Conservation (phyloP, 495 filamentous ascomycete species). For the Xylaria telfairii region DNA sequence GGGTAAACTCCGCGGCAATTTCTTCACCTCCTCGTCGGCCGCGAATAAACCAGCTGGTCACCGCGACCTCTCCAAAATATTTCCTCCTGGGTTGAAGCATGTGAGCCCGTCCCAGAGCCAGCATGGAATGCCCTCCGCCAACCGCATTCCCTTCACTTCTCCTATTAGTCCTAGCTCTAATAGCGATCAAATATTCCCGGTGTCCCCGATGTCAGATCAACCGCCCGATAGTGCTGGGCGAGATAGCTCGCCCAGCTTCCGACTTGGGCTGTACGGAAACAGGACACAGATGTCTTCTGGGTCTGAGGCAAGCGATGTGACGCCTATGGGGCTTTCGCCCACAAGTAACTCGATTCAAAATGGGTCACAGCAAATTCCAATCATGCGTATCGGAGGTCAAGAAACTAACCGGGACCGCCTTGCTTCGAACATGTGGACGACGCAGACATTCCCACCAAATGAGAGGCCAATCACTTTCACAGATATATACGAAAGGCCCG, state of each 20-base stretch:
- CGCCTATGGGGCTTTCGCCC: slow-evolving; percentile 9
- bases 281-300: neutral
- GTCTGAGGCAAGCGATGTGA: neutral
- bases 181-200: slow-evolving; percentile 1
- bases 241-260: slow-evolving; percentile 2
- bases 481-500: neutral
- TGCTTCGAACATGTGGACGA: neutral
- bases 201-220: slow-evolving; percentile 3
- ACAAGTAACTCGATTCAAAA: slow-evolving; percentile 27
- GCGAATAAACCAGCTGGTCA: neutral
- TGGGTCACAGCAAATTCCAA: slow-evolving; percentile 22
- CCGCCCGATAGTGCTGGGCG: neutral
- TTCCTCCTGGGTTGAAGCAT: slow-evolving; percentile 10
- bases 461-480: neutral
- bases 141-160: slow-evolving; percentile 10
- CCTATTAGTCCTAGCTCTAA: neutral
- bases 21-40: neutral
- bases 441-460: neutral
- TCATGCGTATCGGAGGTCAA: slow-evolving; percentile 26
- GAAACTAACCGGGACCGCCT: neutral
- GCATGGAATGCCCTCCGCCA: neutral
- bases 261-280: neutral
- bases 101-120: neutral
- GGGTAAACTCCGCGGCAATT: neutral
- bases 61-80: neutral